A percentile compares a stretch with the other conserved stretches of the same genome.
Evolutionary conservation across 306 rosid genomes (phyloP).

Genomic region (Ormosia emarginata): DNA sequence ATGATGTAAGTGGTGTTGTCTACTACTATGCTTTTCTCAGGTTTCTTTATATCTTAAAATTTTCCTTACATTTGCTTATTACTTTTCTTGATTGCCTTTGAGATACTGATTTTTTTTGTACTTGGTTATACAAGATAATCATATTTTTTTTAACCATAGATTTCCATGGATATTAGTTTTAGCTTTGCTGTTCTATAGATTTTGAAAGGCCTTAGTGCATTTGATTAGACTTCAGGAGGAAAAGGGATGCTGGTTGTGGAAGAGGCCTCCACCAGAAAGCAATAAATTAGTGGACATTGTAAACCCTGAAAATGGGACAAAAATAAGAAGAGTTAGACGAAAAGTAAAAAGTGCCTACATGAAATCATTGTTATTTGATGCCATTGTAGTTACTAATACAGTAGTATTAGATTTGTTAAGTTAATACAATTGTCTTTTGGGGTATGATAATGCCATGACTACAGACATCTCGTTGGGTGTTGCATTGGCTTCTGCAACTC

Average conservation of each 20-base stretch:
- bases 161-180: background rate
- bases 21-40: background rate
- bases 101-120: background rate
- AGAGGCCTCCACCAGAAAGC: slow-evolving; percentile 54
- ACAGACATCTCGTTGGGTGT: slow-evolving; percentile 83
- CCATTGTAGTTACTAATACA: background rate
- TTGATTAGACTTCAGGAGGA: slow-evolving; percentile 42
- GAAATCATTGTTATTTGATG: slow-evolving; percentile 10
- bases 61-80: background rate
- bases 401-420: background rate
- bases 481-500: slow-evolving; percentile 92
- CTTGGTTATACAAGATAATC: background rate
- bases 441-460: slow-evolving; percentile 14
- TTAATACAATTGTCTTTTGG: slow-evolving; percentile 18
- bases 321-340: slow-evolving; percentile 3
- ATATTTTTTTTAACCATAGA: background rate
- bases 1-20: slow-evolving; percentile 42
- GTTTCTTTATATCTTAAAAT: background rate
- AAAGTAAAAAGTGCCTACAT: background rate
- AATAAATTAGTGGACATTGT: slow-evolving; percentile 19
- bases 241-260: slow-evolving; percentile 65
- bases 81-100: background rate
- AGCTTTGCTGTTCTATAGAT: background rate
- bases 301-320: slow-evolving; percentile 5
- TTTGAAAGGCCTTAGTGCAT: background rate